Conservation (phyloP, 2,329 filamentous ascomycete genomes). For the Plectosphaerella sp. region DNA sequence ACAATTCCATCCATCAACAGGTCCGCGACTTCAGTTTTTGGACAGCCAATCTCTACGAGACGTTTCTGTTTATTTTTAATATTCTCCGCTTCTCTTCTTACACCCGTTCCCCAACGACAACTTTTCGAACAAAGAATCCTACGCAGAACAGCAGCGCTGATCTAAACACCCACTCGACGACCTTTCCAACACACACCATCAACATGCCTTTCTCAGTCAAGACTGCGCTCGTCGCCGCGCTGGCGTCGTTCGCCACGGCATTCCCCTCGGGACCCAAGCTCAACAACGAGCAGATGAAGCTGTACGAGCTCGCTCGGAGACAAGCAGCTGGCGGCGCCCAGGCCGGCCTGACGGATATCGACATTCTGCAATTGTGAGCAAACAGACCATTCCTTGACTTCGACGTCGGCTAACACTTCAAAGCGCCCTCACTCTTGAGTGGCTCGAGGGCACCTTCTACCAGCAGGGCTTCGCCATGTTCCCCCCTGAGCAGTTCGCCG, state of each 20-base stretch:
- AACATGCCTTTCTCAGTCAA: conserved; percentile 44
- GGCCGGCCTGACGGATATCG: conserved; percentile 44
- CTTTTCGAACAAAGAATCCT: no score
- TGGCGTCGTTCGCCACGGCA: conserved; percentile 42
- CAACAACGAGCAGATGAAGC: conserved; percentile 36
- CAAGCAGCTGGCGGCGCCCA: conserved; percentile 44
- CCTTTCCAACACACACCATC: conserved; percentile 10
- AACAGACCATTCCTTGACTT: not conserved
- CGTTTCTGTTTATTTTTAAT: not conserved
- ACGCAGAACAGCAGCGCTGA: conserved; percentile 1
- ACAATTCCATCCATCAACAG: not conserved
- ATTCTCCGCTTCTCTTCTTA: not conserved
- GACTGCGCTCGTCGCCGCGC: conserved; percentile 35
- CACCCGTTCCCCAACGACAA: not conserved
- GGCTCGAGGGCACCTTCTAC: conserved; percentile 72
- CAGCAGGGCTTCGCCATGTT: conserved; percentile 65
- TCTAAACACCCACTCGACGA: not conserved
- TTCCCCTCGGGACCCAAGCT: conserved; percentile 40
- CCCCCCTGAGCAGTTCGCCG: conserved; percentile 58
- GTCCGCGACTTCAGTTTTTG: no score
- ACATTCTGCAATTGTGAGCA: conserved; percentile 56
- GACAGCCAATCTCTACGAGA: no score
- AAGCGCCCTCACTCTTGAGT: conserved; percentile 68
- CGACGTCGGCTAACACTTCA: no score
- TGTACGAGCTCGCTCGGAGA: conserved; percentile 43